Base-by-base conservation (phyloP, 805 yeast genomes). In the Suhomyces faveliae region DNA sequence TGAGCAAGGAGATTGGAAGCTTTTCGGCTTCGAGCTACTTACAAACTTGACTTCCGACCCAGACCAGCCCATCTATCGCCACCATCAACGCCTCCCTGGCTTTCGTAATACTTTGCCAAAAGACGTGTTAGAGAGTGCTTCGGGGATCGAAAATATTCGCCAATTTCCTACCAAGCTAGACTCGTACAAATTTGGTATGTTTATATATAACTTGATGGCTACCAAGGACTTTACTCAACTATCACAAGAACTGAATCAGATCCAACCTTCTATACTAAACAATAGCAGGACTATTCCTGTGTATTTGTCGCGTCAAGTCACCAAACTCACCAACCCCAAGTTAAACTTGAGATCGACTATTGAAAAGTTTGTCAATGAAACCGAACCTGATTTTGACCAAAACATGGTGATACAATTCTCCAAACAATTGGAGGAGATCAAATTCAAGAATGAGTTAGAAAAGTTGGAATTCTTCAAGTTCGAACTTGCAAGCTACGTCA, bases 1-100 rank as follows among this genome's bases (percentile, higher is more conserved):
- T 46, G 43, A 46, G 10, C 77, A 74, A 24, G 96, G 97, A 11
- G 95, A 87, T 59, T 89, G 96, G 92, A 84, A 81, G 50, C 61
- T 91, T 22, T 86, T 87, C 49, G 96, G 96, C 1, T 82, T 90
- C 57, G 97, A 91, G 63, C 63, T 84, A 1, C 66, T 81, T 29
- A 75, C 85, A 1, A 77, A 72, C 46, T 61, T 77, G 38, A 68
- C 55, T 8, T 69, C 77, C 4, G 83, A 73, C 51, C 75, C 76
- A 15, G 75, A 76, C 15, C 71, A 66, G 43, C 76, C 77, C 17
- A 60, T 68, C 9, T 77, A 72, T 52, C 62, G 75, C 30, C 60
- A 61, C 37, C 73, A 61, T n/a, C 56, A 40, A 35, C 51, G 19
- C 27, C 54, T 51, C 38, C 65, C 64, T 21, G 49, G 59, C 19